Evolutionary conservation across 164 flowering plant species (phyloP).

Genomic region (Taxillus chinensis): DNA sequence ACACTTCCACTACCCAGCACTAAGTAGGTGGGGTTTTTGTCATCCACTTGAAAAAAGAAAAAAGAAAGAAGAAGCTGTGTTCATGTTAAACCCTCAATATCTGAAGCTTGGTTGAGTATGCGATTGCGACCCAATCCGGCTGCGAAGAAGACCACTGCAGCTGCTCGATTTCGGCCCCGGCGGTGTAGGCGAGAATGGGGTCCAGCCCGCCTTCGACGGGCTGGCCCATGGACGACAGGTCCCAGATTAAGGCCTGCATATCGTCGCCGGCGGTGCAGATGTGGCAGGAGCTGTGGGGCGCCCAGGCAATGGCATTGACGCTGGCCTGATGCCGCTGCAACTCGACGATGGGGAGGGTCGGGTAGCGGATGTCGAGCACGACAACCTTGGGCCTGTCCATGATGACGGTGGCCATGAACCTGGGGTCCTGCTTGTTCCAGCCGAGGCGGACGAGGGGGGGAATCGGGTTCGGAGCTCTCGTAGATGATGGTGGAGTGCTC

Average conservation of each 20-base stretch:
- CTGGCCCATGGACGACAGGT: constrained; percentile 73
- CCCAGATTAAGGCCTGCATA: constrained; percentile 86
- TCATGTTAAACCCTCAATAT: constrained; percentile 63
- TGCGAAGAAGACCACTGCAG: constrained; percentile 88
- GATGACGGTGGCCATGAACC: constrained; percentile 89
- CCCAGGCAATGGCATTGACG: constrained; percentile 93
- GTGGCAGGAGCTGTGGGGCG: constrained; percentile 87
- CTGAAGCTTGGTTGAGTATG: constrained; percentile 84
- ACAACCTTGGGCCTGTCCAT: constrained; percentile 85
- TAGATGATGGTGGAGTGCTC: constrained; percentile 92
- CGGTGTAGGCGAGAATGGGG: constrained; percentile 78
- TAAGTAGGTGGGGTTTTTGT: too few species aligned
- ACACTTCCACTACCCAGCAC: too few species aligned
- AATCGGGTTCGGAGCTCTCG: constrained; percentile 80
- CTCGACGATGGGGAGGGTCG: constrained; percentile 79
- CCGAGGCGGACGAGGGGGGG: constrained; percentile 73
- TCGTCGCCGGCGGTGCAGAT: constrained; percentile 95
- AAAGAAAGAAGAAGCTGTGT: neutral
- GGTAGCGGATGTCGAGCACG: constrained; percentile 74
- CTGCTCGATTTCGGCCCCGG: constrained; percentile 92
- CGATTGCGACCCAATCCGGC: constrained; percentile 96
- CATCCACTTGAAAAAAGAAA: too few species aligned
- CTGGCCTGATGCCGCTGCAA: constrained; percentile 81
- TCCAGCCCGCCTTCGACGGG: constrained; percentile 86
- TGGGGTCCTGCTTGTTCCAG: constrained; percentile 91